These are phyloP conservation scores for Ophiobolus disseminans DNA, from an alignment of 2,329 filamentous ascomycete species.

Conservation along the genomic window DNA sequence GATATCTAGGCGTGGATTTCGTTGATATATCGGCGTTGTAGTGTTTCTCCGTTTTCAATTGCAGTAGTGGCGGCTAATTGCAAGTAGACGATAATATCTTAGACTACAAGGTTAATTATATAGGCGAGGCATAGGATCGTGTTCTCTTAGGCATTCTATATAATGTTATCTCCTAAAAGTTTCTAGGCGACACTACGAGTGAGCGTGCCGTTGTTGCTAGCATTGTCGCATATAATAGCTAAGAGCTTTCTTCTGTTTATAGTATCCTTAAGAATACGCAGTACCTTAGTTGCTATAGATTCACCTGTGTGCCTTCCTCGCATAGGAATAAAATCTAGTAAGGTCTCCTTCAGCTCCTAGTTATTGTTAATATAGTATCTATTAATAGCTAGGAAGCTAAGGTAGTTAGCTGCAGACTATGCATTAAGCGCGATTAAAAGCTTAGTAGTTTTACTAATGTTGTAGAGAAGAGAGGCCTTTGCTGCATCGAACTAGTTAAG, in stretches of 20 bases:
- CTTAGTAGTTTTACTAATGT: conserved; percentile 7
- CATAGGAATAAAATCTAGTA: conserved; percentile 11
- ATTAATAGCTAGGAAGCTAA: conserved; percentile 10
- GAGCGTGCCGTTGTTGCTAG: conserved; percentile 4
- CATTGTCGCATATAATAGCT: conserved; percentile 8
- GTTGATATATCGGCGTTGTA: not conserved
- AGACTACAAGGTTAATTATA: conserved; percentile 11
- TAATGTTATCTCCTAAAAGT: not conserved
- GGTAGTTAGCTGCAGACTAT: conserved; percentile 10
- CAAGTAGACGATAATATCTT: conserved; percentile 2
- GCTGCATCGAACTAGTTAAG: too few relatives aligned
- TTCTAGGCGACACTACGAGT: not conserved
- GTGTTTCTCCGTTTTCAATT: not conserved
- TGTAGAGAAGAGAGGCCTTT: too few relatives aligned
- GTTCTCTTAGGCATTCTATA: conserved; percentile 2
- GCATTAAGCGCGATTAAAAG: conserved; percentile 6
- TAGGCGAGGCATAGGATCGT: conserved; percentile 4
- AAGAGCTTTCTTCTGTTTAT: conserved; percentile 1
- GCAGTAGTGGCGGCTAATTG: not conserved
- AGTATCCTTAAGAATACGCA: conserved; percentile 3
- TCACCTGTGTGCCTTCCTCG: conserved; percentile 1
- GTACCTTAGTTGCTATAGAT: conserved; percentile 2
- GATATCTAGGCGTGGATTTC: not conserved
- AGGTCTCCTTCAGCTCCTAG: conserved; percentile 5
- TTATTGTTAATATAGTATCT: conserved; percentile 13